A percentile compares a stretch with the other conserved stretches of the same genome.
phyloP scores from a whole-genome alignment of 2,329 filamentous ascomycete genomes.

The Fusarium acutatum region DNA sequence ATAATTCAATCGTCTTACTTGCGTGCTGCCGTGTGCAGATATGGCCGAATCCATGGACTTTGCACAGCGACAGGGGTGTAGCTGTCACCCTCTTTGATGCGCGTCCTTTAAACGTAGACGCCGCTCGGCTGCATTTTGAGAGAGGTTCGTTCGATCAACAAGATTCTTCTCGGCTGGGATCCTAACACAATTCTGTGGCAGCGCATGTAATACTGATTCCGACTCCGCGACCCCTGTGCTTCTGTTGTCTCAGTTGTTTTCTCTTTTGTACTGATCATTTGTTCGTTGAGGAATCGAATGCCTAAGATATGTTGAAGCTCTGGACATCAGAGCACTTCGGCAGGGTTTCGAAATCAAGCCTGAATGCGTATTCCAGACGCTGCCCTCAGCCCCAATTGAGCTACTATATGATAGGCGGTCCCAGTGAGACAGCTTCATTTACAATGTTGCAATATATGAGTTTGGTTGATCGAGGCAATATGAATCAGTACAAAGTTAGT shows the following conservation, averaged over 20 bases:
- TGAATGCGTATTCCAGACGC: neutral
- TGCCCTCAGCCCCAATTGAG: neutral
- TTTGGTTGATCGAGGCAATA: neutral
- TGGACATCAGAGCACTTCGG: neutral
- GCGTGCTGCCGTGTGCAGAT: neutral
- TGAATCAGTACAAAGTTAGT: neutral
- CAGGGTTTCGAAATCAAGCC: neutral
- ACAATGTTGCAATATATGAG: neutral
- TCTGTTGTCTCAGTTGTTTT: constrained; percentile 30
- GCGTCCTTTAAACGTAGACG: constrained; percentile 8
- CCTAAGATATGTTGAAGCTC: neutral
- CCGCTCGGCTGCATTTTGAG: constrained; percentile 21
- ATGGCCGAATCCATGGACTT: neutral
- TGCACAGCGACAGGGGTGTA: neutral
- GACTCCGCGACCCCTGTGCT: constrained; percentile 16
- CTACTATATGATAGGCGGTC: neutral
- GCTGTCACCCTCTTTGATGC: constrained; percentile 13
- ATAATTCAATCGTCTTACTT: neutral
- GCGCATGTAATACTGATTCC: constrained; percentile 14
- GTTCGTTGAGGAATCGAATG: neutral
- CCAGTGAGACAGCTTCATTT: neutral
- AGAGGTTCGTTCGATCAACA: constrained; percentile 19
- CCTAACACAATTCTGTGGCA: constrained; percentile 9
- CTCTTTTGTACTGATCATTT: neutral
- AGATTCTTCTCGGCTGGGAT: constrained; percentile 32